Percentiles rank a stretch among this genome's conserved stretches.
phyloP scores from a whole-genome alignment of 192 early-diverging fungal genomes.

The Gigaspora rosea region DNA sequence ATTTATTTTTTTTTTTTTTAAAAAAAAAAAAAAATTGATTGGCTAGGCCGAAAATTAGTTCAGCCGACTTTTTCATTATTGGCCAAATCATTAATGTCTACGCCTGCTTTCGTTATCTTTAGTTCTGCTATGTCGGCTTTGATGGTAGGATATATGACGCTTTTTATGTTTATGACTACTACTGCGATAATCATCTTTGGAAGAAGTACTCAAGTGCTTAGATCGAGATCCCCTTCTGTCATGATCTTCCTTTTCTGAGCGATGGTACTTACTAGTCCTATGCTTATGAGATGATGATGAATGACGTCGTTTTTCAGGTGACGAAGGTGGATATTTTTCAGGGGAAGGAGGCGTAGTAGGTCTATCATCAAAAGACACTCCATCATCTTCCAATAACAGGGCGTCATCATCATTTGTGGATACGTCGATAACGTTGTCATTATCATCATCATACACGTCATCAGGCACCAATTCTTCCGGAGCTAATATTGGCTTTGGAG shows the following conservation, averaged over 20 bases:
- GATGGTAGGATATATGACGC: conserved; percentile 14
- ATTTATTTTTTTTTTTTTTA: too few species aligned
- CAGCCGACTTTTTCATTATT: too few species aligned
- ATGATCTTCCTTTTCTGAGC: conserved; percentile 15
- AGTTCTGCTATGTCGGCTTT: neutral
- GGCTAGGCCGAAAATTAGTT: too few species aligned
- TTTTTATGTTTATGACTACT: conserved; percentile 14
- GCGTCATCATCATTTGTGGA: conserved; percentile 21
- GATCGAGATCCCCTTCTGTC: conserved; percentile 1
- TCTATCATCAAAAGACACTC: neutral
- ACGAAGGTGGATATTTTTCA: neutral
- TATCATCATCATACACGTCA: neutral
- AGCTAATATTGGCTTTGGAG: conserved; percentile 2
- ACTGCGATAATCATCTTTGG: conserved; percentile 19
- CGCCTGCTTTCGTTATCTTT: conserved; percentile 8
- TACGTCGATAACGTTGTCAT: conserved; percentile 18
- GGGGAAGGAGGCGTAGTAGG: conserved; percentile 12
- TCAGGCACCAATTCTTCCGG: conserved; percentile 6
- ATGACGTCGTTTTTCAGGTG: conserved; percentile 10
- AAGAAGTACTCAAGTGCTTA: conserved; percentile 1
- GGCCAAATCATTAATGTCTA: neutral
- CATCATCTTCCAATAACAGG: neutral
- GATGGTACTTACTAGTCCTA: conserved; percentile 10
- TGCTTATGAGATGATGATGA: conserved; percentile 16
- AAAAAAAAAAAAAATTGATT: too few species aligned